These are phyloP conservation scores for Phoenix dactylifera DNA, from an alignment of 176 grass and related monocot genomes.

Conservation along the genomic window DNA sequence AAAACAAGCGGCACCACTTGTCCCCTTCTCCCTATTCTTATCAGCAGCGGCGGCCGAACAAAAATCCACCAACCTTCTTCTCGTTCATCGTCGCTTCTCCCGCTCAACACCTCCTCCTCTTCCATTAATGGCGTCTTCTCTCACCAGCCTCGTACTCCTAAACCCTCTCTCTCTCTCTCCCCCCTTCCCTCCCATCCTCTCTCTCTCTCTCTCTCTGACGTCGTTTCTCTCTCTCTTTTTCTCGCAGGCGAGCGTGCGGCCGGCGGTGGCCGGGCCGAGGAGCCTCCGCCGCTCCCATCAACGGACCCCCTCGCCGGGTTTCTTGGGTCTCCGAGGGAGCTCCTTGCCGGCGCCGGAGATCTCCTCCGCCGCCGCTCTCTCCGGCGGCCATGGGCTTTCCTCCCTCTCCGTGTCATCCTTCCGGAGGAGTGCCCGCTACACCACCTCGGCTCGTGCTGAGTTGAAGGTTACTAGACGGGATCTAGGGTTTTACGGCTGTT, in stretches of 20 bases:
- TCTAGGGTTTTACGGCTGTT: not conserved
- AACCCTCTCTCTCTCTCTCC: not conserved
- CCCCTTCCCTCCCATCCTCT: not conserved
- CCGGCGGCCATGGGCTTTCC: not conserved
- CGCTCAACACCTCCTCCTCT: not conserved
- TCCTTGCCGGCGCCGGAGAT: not conserved
- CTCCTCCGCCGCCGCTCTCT: slow-evolving; percentile 22
- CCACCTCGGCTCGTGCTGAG: slow-evolving; percentile 47
- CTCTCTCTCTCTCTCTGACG: not conserved
- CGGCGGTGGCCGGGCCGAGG: slow-evolving; percentile 3
- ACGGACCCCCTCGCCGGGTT: slow-evolving; percentile 3
- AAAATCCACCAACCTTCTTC: too few species aligned
- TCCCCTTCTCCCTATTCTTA: too few species aligned
- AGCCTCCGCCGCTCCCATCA: slow-evolving; percentile 14
- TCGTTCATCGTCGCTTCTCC: too few species aligned
- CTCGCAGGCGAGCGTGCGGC: slow-evolving; percentile 44
- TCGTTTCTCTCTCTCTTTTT: not conserved
- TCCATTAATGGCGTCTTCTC: slow-evolving; percentile 11
- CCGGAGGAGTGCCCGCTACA: slow-evolving; percentile 31
- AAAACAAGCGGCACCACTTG: too few species aligned
- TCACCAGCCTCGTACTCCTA: not conserved
- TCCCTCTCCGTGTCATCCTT: not conserved
- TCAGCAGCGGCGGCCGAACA: too few species aligned
- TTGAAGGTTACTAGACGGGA: slow-evolving; percentile 25
- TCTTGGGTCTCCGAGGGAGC: slow-evolving; percentile 11